Evolutionary conservation across 192 early-diverging fungal species (phyloP).

Genomic region (Backusella australiensis): DNA sequence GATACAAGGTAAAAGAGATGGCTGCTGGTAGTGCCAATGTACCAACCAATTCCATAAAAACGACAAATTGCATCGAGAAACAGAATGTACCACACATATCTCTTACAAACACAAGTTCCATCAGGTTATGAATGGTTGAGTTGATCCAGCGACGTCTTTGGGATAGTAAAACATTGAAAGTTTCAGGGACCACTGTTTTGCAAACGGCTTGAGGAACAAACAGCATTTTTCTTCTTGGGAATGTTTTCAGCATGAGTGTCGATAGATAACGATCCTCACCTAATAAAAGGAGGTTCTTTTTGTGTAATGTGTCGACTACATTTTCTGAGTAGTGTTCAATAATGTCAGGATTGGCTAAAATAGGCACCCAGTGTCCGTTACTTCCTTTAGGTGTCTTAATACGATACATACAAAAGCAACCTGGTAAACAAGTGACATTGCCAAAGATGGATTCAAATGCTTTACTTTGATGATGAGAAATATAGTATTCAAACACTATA

Average conservation of each 20-base stretch:
- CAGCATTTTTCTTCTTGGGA: slow-evolving; percentile 70
- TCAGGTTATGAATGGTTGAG: slow-evolving; percentile 82
- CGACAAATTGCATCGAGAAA: slow-evolving; percentile 95
- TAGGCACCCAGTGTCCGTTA: slow-evolving; percentile 77
- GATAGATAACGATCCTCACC: slow-evolving; percentile 78
- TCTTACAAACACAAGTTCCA: slow-evolving; percentile 78
- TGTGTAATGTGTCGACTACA: slow-evolving; percentile 74
- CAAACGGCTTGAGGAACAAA: slow-evolving; percentile 74
- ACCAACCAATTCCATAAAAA: slow-evolving; percentile 92
- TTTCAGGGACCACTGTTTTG: slow-evolving; percentile 71
- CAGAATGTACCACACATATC: slow-evolving; percentile 90
- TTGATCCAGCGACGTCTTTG: slow-evolving; percentile 90
- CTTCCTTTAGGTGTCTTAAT: slow-evolving; percentile 79
- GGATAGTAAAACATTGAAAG: slow-evolving; percentile 65
- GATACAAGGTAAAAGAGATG: slow-evolving; percentile 81
- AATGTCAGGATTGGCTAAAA: slow-evolving; percentile 80
- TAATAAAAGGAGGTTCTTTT: slow-evolving; percentile 72
- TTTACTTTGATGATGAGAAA: slow-evolving; percentile 79
- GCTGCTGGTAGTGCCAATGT: slow-evolving; percentile 91
- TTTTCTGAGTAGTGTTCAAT: slow-evolving; percentile 85
- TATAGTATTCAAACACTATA: slow-evolving; percentile 81
- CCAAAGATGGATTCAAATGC: slow-evolving; percentile 87
- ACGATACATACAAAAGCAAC: slow-evolving; percentile 87
- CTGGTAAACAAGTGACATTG: slow-evolving; percentile 80
- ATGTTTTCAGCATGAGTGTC: slow-evolving; percentile 75